These are phyloP conservation scores for Pecoramyces ruminantium DNA, from an alignment of 192 early-diverging fungal genomes.

Conservation along the genomic window DNA sequence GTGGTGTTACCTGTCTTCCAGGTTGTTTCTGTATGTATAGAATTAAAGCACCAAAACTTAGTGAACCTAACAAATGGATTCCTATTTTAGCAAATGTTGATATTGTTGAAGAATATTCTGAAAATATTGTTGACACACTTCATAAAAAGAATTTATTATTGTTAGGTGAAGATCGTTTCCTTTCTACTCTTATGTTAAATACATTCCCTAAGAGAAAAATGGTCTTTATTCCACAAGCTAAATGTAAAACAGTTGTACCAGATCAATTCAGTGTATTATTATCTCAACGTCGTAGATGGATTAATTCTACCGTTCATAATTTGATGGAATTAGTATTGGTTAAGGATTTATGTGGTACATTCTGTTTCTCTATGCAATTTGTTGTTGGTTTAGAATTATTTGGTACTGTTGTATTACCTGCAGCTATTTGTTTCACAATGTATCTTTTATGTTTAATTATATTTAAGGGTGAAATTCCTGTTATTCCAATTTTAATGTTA, in stretches of 20 bases:
- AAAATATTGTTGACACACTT: slow-evolving; percentile 41
- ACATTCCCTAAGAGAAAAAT: slow-evolving; percentile 88
- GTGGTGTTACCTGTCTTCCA: background rate
- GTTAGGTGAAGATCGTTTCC: slow-evolving; percentile 83
- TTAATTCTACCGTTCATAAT: slow-evolving; percentile 89
- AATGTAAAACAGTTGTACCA: slow-evolving; percentile 87
- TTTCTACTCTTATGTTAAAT: slow-evolving; percentile 79
- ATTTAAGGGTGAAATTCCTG: slow-evolving; percentile 3
- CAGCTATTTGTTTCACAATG: slow-evolving; percentile 76
- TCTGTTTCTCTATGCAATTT: slow-evolving; percentile 64
- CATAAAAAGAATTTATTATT: slow-evolving; percentile 88
- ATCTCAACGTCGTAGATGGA: slow-evolving; percentile 82
- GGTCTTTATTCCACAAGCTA: slow-evolving; percentile 84
- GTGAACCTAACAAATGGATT: background rate
- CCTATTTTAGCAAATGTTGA: background rate
- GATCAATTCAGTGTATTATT: slow-evolving; percentile 65
- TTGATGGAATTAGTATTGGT: slow-evolving; percentile 67
- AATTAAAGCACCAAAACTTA: background rate
- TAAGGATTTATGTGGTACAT: slow-evolving; percentile 71
- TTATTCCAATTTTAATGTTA: slow-evolving; percentile 50
- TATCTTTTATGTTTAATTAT: slow-evolving; percentile 27
- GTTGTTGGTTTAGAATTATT: slow-evolving; percentile 88
- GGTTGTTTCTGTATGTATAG: background rate
- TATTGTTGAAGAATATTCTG: slow-evolving; percentile 23
- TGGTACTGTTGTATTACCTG: slow-evolving; percentile 81